Evolutionary conservation across 1,139 yeast species (phyloP).

Genomic region (Kodamaea ohmeri): DNA sequence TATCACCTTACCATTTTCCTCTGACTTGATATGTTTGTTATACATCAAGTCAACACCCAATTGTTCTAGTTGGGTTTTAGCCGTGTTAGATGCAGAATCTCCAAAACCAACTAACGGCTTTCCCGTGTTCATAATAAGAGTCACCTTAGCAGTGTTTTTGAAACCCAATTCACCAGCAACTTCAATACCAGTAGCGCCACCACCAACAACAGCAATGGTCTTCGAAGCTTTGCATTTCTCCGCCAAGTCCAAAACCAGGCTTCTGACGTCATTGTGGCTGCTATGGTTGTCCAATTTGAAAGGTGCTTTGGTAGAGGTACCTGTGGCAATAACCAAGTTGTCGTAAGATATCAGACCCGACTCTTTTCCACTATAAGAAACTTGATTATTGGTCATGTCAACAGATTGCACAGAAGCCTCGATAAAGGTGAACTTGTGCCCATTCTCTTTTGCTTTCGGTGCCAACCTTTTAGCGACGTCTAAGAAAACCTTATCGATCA

Average conservation of each 20-base stretch:
- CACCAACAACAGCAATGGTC: constrained; percentile 36
- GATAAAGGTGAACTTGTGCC: constrained; percentile 18
- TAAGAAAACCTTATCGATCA: constrained; percentile 19
- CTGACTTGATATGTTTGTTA: constrained; percentile 14
- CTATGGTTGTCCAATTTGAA: constrained; percentile 25
- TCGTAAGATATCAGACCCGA: constrained; percentile 23
- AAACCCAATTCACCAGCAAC: constrained; percentile 34
- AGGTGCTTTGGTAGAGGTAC: constrained; percentile 25
- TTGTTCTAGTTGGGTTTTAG: constrained; percentile 20
- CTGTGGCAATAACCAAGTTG: constrained; percentile 34
- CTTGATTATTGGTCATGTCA: constrained; percentile 20
- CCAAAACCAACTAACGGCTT: constrained; percentile 24
- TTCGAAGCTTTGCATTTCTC: constrained; percentile 20
- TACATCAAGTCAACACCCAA: constrained; percentile 30
- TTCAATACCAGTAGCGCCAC: constrained; percentile 44
- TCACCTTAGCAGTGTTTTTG: constrained; percentile 19
- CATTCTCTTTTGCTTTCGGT: constrained; percentile 11
- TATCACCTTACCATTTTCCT: constrained; percentile 11
- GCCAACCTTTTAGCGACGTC: constrained; percentile 19
- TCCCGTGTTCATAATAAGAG: constrained; percentile 27
- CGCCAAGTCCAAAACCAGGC: constrained; percentile 17
- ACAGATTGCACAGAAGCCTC: constrained; percentile 23
- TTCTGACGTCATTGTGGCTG: constrained; percentile 14
- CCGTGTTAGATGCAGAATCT: constrained; percentile 16
- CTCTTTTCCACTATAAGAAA: constrained; percentile 13